phyloP scores from a whole-genome alignment of 768 basidiomycete genomes.

The Myochromella boudieri region DNA sequence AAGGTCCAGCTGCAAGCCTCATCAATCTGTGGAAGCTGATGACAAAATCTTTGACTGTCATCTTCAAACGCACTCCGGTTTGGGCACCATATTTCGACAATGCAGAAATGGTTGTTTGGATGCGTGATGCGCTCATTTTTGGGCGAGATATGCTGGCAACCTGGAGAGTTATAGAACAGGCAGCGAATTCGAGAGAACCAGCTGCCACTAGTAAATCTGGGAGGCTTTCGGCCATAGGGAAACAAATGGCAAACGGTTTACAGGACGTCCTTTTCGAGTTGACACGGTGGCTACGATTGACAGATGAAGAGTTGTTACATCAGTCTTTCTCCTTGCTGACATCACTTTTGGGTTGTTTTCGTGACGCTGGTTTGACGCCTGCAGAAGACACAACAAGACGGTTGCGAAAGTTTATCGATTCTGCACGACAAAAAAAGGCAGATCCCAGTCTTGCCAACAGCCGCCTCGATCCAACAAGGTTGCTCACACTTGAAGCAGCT shows the following conservation, averaged over 20 bases:
- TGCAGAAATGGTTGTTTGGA: slow-evolving; percentile 91
- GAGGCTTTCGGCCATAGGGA: slow-evolving; percentile 60
- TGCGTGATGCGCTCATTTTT: slow-evolving; percentile 97
- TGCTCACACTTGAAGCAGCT: slow-evolving; percentile 65
- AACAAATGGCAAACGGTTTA: slow-evolving; percentile 75
- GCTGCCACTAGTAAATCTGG: slow-evolving; percentile 29
- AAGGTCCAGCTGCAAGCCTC: slow-evolving; percentile 52
- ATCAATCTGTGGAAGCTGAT: slow-evolving; percentile 81
- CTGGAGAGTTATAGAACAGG: slow-evolving; percentile 75
- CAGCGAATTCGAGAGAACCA: slow-evolving; percentile 40
- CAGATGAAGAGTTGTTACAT: slow-evolving; percentile 88
- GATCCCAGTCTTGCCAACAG: slow-evolving; percentile 47
- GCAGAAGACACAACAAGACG: slow-evolving; percentile 57
- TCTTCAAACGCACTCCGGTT: slow-evolving; percentile 79
- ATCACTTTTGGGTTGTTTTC: slow-evolving; percentile 76
- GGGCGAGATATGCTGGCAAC: slow-evolving; percentile 83
- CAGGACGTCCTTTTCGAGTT: slow-evolving; percentile 80
- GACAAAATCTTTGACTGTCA: slow-evolving; percentile 75
- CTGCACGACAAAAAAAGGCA: slow-evolving; percentile 44
- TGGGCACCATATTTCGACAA: slow-evolving; percentile 85
- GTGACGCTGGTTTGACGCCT: slow-evolving; percentile 57
- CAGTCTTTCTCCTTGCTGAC: slow-evolving; percentile 85
- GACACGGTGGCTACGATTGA: slow-evolving; percentile 86
- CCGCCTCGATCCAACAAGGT: slow-evolving; percentile 54
- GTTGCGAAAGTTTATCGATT: slow-evolving; percentile 63